Evolutionary conservation across 2,329 filamentous ascomycete genomes (phyloP), one percentile per base, ranked within the genome.

Genomic region (Aspergillus sp.): DNA sequence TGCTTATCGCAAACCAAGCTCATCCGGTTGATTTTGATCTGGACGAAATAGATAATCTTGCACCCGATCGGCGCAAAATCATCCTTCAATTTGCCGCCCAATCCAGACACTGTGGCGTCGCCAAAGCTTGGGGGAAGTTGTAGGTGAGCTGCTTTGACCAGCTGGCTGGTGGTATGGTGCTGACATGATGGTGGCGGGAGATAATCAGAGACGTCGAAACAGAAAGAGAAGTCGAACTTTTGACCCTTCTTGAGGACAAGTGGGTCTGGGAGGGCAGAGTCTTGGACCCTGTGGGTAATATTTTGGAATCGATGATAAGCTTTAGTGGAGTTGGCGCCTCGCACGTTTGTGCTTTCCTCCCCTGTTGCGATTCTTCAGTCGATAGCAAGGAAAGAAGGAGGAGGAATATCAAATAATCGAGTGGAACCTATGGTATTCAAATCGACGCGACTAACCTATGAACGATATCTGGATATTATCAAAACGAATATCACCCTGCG

Each of bases 81-180:
- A 24, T 65, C 55, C 20, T 54, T 60, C 4, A 65, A 52, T 49
- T 59, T 62, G 16, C 63, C 63, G 36, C 63, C 63, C 12, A 64
- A 56, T 0, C 63, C 62, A 24, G 63, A 54, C 32, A 65, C 53
- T 11, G 49, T 59, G 10, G 63, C 55, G 39, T 61, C 62, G 6
- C 63, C 63, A 46, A 62, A 62, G 49, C 62, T 64, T 18, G 63
- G 63, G 12, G 63, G 62, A 9, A 57, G 59, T 26, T 62, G 63
- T 11, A 65, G 58, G 49, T 65, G 63, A 16, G 56, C 55, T 50
- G 49, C 54, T 26, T 59, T 59, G 20, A 62, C 52, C 3, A 57
- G 49, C 2, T 57, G 57, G 22, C 56, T 42, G 10, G 54, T 20
- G 12, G 49, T 46, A 4, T 1, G 42, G 36, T 62, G 57, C 3